Percentiles rank a stretch among this genome's conserved stretches.
phyloP scores from a whole-genome alignment of 2,329 filamentous ascomycete species.

The Colletotrichum spaethianum region DNA sequence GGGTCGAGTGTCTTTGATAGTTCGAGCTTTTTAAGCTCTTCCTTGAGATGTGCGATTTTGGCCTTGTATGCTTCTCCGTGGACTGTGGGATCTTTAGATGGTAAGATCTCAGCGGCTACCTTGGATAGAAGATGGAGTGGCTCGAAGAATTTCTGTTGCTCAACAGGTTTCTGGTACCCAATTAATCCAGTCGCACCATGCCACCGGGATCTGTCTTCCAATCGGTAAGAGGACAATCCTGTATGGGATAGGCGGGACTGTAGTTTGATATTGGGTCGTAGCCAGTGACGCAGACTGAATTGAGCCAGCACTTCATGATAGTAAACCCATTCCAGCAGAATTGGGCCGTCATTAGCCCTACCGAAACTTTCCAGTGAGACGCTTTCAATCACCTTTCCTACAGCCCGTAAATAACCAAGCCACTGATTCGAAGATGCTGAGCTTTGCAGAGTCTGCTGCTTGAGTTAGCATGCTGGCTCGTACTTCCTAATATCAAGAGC shows the following conservation, averaged over 20 bases:
- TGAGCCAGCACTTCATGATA: conserved; percentile 48
- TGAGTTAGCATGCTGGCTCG: not conserved
- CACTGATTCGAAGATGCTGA: conserved; percentile 47
- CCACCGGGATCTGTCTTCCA: not conserved
- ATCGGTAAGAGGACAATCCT: too few species aligned
- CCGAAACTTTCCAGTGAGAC: not conserved
- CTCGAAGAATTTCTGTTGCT: not conserved
- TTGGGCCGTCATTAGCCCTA: conserved; percentile 20
- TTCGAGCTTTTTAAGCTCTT: not conserved
- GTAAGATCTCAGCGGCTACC: not conserved
- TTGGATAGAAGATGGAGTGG: not conserved
- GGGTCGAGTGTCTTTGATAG: not conserved
- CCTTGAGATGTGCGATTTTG: not conserved
- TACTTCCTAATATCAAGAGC: not conserved
- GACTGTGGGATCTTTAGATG: not conserved
- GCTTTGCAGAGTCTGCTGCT: conserved; percentile 43
- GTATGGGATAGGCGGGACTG: not conserved
- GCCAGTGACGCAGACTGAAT: conserved; percentile 49
- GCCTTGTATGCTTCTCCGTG: not conserved
- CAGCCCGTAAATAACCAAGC: conserved; percentile 47
- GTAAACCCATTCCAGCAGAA: conserved; percentile 48
- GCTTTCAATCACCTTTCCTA: conserved; percentile 41
- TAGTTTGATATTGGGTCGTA: not conserved
- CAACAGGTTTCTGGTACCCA: not conserved
- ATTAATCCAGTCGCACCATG: not conserved